Conservation (phyloP, 257 asterid genomes). For the Solanum tacnaense region DNA sequence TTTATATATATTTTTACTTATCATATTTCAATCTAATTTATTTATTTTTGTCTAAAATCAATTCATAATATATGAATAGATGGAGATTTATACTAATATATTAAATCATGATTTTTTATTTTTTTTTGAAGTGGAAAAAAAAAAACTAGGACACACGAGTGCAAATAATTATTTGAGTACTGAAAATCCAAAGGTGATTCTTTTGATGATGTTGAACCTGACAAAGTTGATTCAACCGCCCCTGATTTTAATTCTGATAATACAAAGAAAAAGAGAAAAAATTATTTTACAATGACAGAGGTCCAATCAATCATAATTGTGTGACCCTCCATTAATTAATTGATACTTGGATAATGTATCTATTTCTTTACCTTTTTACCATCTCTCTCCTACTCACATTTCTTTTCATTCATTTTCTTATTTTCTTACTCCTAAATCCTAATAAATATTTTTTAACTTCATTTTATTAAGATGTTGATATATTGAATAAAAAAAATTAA, state of each 20-base stretch:
- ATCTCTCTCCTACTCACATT: too few species aligned
- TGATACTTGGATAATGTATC: too few species aligned
- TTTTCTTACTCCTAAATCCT: too few species aligned
- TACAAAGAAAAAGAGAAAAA: background rate
- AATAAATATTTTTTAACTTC: too few species aligned
- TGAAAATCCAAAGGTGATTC: background rate
- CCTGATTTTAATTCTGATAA: background rate
- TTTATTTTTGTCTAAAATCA: background rate
- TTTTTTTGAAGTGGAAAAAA: background rate
- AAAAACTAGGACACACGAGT: background rate
- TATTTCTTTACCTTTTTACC: too few species aligned
- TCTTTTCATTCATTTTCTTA: too few species aligned
- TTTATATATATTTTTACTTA: background rate
- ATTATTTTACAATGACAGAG: too few species aligned
- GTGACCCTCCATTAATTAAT: too few species aligned
- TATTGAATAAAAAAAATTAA: too few species aligned
- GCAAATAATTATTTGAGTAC: background rate
- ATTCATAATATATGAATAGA: background rate
- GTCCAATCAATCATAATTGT: rapidly evolving
- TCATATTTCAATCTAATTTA: background rate
- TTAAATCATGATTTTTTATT: background rate
- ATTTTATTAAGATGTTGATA: too few species aligned
- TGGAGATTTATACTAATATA: background rate
- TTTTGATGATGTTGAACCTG: background rate
- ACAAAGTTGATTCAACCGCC: background rate